Evolutionary conservation across 2,329 filamentous ascomycete species (phyloP).

Genomic region (Alternaria dauci): DNA sequence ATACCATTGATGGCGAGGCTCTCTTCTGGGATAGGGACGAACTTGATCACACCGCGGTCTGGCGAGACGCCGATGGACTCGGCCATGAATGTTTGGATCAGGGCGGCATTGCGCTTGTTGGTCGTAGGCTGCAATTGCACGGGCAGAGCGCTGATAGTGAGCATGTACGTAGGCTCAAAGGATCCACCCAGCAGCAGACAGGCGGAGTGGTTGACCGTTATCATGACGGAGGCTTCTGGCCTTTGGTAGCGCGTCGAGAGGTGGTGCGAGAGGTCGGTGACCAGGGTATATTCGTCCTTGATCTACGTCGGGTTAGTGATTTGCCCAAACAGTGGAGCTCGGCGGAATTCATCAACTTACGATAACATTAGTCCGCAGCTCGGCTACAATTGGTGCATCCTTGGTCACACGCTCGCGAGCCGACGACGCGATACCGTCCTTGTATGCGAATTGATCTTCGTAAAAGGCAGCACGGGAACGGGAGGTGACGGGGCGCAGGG

Average conservation of each 20-base stretch:
- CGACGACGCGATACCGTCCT: slow-evolving; percentile 42
- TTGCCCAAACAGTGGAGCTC: slow-evolving; percentile 16
- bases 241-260: slow-evolving; percentile 79
- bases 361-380: slow-evolving; percentile 61
- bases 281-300: slow-evolving; percentile 76
- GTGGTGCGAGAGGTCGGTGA: slow-evolving; percentile 75
- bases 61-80: slow-evolving; percentile 73
- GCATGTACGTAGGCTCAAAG: slow-evolving; percentile 80
- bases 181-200: slow-evolving; percentile 78
- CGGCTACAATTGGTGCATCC: slow-evolving; percentile 58
- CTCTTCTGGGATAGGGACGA: slow-evolving; percentile 73
- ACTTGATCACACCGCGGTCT: slow-evolving; percentile 76
- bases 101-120: slow-evolving; percentile 81
- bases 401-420: slow-evolving; percentile 54
- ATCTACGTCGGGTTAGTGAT: slow-evolving; percentile 61
- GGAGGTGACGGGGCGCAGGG: slow-evolving; percentile 24
- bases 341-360: slow-evolving; percentile 48
- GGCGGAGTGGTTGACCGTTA: slow-evolving; percentile 77
- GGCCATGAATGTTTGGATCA: slow-evolving; percentile 78
- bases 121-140: slow-evolving; percentile 73
- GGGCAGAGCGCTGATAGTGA: slow-evolving; percentile 76
- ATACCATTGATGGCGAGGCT: slow-evolving; percentile 75
- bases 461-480: slow-evolving; percentile 48
- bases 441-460: slow-evolving; percentile 51
- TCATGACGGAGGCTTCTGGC: slow-evolving; percentile 75